A percentile compares a stretch with the other conserved stretches of the same genome.
These are phyloP conservation scores for Begonia fuchsioides DNA, from an alignment of 306 rosid species.

Conservation along the genomic window DNA sequence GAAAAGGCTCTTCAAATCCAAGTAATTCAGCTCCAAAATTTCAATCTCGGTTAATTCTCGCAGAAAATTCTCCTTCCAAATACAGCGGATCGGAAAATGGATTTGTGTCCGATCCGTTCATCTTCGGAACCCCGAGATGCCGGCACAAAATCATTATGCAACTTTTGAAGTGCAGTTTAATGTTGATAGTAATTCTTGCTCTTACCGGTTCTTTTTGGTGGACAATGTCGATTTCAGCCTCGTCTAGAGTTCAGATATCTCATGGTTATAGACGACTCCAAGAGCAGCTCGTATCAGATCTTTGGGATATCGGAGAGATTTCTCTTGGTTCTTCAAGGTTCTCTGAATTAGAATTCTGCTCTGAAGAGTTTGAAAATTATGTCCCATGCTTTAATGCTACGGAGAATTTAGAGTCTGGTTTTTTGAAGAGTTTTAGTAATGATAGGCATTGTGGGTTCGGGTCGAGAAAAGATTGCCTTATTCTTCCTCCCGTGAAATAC, in stretches of 20 bases:
- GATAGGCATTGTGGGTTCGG: conserved; percentile 55
- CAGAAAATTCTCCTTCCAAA: conserved; percentile 59
- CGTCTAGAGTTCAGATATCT: conserved; percentile 62
- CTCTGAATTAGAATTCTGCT: conserved; percentile 79
- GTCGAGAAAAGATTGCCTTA: conserved; percentile 49
- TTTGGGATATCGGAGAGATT: conserved; percentile 86
- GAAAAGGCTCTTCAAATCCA: conserved; percentile 42
- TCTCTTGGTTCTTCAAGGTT: conserved; percentile 62
- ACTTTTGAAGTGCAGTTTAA: conserved; percentile 62
- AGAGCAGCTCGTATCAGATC: conserved; percentile 77
- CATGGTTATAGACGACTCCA: conserved; percentile 89
- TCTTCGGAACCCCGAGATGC: conserved; percentile 40
- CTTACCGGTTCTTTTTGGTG: conserved; percentile 92
- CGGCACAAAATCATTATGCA: conserved; percentile 53
- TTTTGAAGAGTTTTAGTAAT: conserved; percentile 40
- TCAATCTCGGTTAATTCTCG: conserved; percentile 35
- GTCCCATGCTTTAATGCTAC: conserved; percentile 81
- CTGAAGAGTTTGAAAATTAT: conserved; percentile 64
- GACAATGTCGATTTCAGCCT: conserved; percentile 74
- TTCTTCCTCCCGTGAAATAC: conserved; percentile 71
- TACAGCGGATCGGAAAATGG: conserved; percentile 47
- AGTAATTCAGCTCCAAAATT: conserved; percentile 24
- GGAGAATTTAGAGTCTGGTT: conserved; percentile 15
- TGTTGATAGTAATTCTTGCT: conserved; percentile 58
- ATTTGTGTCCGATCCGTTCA: conserved; percentile 56